Conservation (phyloP, 2,329 filamentous ascomycete species). For the Hymenoscyphus fraxineus region DNA sequence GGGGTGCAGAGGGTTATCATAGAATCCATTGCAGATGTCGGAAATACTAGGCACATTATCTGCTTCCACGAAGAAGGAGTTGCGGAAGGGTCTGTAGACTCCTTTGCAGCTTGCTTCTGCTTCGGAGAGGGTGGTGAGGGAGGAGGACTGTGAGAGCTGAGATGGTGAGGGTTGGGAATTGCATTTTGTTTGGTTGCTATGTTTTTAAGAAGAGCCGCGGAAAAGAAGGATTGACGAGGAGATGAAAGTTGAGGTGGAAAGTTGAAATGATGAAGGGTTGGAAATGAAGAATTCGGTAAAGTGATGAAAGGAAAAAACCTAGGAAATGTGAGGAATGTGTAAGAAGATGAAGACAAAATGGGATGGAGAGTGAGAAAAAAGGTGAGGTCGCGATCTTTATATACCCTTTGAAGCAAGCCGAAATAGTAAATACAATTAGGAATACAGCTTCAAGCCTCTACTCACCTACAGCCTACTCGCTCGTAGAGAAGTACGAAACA, state of each 20-base stretch:
- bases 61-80: neutral
- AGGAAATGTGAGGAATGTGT: too few species aligned
- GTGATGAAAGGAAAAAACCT: neutral
- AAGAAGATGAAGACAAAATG: too few species aligned
- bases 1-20: neutral
- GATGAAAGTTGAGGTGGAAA: neutral
- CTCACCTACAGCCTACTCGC: too few species aligned
- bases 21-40: neutral
- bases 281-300: neutral
- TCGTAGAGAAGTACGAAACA: too few species aligned
- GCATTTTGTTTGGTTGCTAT: neutral
- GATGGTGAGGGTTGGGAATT: neutral
- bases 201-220: neutral
- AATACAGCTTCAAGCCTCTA: too few species aligned
- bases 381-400: too few species aligned
- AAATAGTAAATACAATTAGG: too few species aligned
- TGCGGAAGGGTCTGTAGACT: neutral
- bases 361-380: too few species aligned
- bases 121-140: neutral
- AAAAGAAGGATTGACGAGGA: neutral
- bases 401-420: too few species aligned
- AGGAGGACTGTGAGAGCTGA: neutral
- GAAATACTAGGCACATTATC: neutral
- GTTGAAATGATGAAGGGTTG: neutral
- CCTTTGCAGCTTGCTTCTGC: neutral